Conservation (phyloP, 257 asterid species). For the Nemophila menziesii region DNA sequence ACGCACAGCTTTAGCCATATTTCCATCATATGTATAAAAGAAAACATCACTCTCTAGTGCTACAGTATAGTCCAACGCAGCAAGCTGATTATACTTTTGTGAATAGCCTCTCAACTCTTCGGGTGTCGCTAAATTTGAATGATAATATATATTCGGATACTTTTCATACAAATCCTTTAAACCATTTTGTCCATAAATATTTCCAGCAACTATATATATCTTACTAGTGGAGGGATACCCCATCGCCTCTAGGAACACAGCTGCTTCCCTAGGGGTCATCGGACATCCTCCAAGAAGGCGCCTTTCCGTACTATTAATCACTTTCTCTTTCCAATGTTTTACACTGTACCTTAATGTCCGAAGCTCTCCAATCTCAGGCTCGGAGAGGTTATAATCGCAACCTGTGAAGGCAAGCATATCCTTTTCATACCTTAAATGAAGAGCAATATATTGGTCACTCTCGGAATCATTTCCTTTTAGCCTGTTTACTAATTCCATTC, state of each 20-base stretch:
- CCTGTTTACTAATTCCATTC: conserved; percentile 18
- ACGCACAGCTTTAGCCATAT: conserved; percentile 40
- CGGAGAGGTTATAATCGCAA: conserved; percentile 30
- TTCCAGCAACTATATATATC: conserved; percentile 26
- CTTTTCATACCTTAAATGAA: conserved; percentile 37
- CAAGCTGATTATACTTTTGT: conserved; percentile 22
- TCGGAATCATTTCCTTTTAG: conserved; percentile 16
- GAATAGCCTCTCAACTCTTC: conserved; percentile 20
- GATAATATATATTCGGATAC: conserved; percentile 26
- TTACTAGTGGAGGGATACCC: conserved; percentile 23
- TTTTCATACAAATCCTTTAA: conserved; percentile 7
- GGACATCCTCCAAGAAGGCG: conserved; percentile 26
- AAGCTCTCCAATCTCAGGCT: conserved; percentile 15
- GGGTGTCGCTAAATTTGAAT: conserved; percentile 25
- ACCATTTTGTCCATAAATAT: conserved; percentile 20
- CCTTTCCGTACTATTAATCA: conserved; percentile 23
- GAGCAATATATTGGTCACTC: conserved; percentile 25
- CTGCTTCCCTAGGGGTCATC: conserved; percentile 37
- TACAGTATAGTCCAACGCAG: conserved; percentile 30
- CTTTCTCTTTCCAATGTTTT: conserved; percentile 31
- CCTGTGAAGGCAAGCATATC: conserved; percentile 48
- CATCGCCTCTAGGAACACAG: conserved; percentile 27
- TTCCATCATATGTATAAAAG: conserved; percentile 30
- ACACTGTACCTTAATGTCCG: conserved; percentile 18
- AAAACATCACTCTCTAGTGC: conserved; percentile 29